Evolutionary conservation across 768 basidiomycete genomes (phyloP), one percentile per base, ranked within the genome.

Genomic region (Rickenella mellea): DNA sequence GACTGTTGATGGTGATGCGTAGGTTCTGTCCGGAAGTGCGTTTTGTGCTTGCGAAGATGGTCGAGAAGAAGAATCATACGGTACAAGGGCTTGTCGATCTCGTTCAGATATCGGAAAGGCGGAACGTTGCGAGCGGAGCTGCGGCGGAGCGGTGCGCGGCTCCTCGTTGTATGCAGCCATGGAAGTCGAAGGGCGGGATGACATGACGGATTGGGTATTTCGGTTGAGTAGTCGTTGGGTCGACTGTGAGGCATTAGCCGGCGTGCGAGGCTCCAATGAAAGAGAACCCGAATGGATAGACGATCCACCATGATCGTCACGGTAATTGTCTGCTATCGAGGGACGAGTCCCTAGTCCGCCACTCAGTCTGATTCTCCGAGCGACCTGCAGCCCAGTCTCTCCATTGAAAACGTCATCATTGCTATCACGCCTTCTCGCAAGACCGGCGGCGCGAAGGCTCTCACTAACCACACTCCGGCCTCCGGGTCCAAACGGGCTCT

Each of bases 401-500:
- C 55, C 52, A 12, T 30, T 50, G 39, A 71, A 71, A 5, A 64
- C 58, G 40, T 69, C 64, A 26, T 69, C 63, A 6, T 31, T 14
- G 21, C 48, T 41, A 35, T 39, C 36, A 35, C 45, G 46, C 36
- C 59, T 57, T 59, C 55, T 68, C 24, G 67, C 70, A 43, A 87
- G 62, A 8, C 85, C 86, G 0, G 84, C 83, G 0, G 83, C 81
- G 37, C 79, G 69, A 44, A 88, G 53, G 12, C 76, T 77, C 56
- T 86, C 82, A 3, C 80, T 75, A 7, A 83, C 57, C 11, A 88
- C 57, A 50, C 71, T 78, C 44, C 82, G 60, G 9, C 74, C 69
- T 12, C 48, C 64, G 27, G 55, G 69, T 21, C 58, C 60, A 21
- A 82, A 55, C 6, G 76, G 66, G 53, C 74, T 83, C 61, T 87